Evolutionary conservation across 768 basidiomycete genomes (phyloP), one percentile per base, ranked within the genome.

Genomic region (Lentinula detonsa): DNA sequence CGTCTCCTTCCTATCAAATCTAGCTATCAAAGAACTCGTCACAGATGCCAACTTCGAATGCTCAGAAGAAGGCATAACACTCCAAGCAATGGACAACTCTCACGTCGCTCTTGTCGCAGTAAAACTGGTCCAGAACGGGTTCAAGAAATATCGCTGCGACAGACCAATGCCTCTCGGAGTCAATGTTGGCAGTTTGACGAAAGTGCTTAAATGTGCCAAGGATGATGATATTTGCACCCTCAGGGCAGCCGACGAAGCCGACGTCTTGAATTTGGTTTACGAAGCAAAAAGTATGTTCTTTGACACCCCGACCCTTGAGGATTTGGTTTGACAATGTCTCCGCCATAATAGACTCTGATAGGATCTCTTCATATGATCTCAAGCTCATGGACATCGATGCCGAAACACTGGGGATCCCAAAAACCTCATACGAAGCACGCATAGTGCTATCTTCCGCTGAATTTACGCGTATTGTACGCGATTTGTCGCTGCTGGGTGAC

Each of bases 11-110:
- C 50, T 50, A 18, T 60, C n/a, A 28, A 28, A 28, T 43, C 28
- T 61, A 98, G 96, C 95, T 59, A 86, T 98, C 84, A 98, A 97
- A 75, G 97, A 98, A 71, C 87, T 98, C 51, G 95, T 99, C 51
- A 86, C 93, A 5, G 97, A 98, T 71, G 95, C 94, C 71, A 98
- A 98, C 75, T 97, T 98, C 68, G 91, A 96, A 70, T 98, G 96
- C 74, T 92, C 86, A 63, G 96, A 99, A 65, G 93, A 95, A 65
- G 97, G 95, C 37, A 88, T 99, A 66, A 85, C 85, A 59, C 83
- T 99, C 4, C 96, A 98, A 78, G 97, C 96, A 3, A 99, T 98
- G 96, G 97, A 98, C 78, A 98, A 98, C 82, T 97, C 96, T 2
- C 96, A 98, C 74, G 96, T 99, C 68, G 97, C 96, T 1, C 90